These are phyloP conservation scores for Hemisphaericaspora subhashii DNA, from an alignment of 1,139 yeast genomes.

Conservation along the genomic window DNA sequence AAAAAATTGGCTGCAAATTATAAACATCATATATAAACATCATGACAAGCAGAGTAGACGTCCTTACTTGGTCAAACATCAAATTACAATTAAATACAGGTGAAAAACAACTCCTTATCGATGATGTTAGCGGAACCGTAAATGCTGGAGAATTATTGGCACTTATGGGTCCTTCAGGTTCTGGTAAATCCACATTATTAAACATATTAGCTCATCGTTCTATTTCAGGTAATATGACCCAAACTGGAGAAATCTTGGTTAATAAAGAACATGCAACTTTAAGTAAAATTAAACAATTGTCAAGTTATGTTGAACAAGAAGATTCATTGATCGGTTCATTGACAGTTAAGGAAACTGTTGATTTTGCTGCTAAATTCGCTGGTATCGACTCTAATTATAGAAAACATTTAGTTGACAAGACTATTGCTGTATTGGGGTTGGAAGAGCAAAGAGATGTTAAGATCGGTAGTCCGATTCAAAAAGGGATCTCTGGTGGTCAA, in stretches of 20 bases:
- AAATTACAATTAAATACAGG: conserved; percentile 41
- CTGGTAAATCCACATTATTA: conserved; percentile 24
- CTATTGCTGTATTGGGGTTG: conserved; percentile 21
- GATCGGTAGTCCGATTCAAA: conserved; percentile 24
- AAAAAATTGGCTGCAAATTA: background rate
- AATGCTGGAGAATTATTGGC: conserved; percentile 27
- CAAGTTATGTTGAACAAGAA: conserved; percentile 29
- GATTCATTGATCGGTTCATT: conserved; percentile 25
- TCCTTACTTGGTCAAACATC: conserved; percentile 9
- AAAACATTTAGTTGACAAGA: conserved; percentile 19
- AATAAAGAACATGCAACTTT: conserved; percentile 10
- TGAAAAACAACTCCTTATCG: conserved; percentile 34
- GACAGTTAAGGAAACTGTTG: conserved; percentile 25
- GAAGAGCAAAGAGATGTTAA: conserved; percentile 17
- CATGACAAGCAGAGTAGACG: conserved; percentile 4
- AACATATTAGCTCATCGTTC: conserved; percentile 20
- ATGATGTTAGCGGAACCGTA: conserved; percentile 24
- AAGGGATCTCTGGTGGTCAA: conserved; percentile 27
- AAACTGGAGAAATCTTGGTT: conserved; percentile 14
- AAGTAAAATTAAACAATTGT: conserved; percentile 14
- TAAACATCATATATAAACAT: background rate
- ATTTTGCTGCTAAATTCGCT: conserved; percentile 22
- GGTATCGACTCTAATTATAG: conserved; percentile 11
- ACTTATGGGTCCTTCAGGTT: conserved; percentile 28
- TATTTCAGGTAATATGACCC: conserved; percentile 10